Evolutionary conservation across 306 rosid genomes (phyloP).

Genomic region (Cicer cuneatum): DNA sequence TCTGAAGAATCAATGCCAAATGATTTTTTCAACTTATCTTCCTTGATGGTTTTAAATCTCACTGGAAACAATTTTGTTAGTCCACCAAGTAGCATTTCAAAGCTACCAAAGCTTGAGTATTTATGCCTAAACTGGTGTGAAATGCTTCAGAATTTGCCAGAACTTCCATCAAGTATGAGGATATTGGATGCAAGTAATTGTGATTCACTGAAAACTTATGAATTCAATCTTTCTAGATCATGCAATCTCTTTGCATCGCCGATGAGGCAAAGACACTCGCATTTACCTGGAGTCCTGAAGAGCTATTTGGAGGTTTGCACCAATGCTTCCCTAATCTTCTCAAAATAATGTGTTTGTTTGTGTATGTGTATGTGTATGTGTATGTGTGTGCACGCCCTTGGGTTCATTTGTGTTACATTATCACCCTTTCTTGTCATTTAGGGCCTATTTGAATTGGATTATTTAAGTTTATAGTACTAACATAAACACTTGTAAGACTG

Average conservation of each 20-base stretch:
- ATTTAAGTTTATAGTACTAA: not conserved
- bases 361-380: not conserved
- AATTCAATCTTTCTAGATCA: slow-evolving; percentile 36
- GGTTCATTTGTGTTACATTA: not conserved
- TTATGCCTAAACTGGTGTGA: slow-evolving; percentile 31
- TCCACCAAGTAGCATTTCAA: slow-evolving; percentile 40
- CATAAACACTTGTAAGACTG: not conserved
- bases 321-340: not conserved
- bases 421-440: slow-evolving; percentile 5
- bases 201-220: slow-evolving; percentile 36
- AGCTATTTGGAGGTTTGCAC: slow-evolving; percentile 18
- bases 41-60: slow-evolving; percentile 21
- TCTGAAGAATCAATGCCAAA: slow-evolving; percentile 41
- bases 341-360: not conserved
- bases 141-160: slow-evolving; percentile 42
- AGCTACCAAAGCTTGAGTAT: slow-evolving; percentile 29
- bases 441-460: not conserved
- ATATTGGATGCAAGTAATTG: slow-evolving; percentile 41
- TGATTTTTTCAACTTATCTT: slow-evolving; percentile 37
- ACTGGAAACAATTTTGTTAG: slow-evolving; percentile 49
- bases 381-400: not conserved
- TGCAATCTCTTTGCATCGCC: slow-evolving; percentile 37
- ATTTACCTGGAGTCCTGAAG: not conserved
- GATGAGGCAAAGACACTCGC: not conserved
- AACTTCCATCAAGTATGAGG: slow-evolving; percentile 38